phyloP scores from a whole-genome alignment of 2,329 filamentous ascomycete species.

The Botrytis fragariae region DNA sequence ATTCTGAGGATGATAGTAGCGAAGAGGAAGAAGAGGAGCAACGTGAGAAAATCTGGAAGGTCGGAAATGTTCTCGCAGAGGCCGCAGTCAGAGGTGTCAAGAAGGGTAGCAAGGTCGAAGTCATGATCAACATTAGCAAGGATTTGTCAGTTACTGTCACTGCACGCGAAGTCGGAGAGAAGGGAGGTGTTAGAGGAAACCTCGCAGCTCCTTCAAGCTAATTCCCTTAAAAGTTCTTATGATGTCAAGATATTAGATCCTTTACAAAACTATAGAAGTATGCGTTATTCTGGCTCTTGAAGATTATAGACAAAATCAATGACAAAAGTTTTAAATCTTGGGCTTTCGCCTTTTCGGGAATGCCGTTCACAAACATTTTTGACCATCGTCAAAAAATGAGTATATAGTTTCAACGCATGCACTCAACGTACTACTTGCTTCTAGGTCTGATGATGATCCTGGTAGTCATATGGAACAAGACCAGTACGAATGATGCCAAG shows the following conservation, averaged over 20 bases:
- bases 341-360: not conserved
- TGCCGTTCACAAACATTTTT: not conserved
- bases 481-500: not conserved
- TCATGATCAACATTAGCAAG: slow-evolving; percentile 81
- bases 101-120: slow-evolving; percentile 87
- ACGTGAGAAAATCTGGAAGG: slow-evolving; percentile 90
- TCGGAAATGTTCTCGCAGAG: slow-evolving; percentile 79
- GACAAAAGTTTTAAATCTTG: slow-evolving; percentile 6
- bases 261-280: slow-evolving; percentile 16
- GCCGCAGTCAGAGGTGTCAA: slow-evolving; percentile 79
- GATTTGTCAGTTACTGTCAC: slow-evolving; percentile 80
- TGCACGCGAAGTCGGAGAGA: slow-evolving; percentile 72
- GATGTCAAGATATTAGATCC: slow-evolving; percentile 14
- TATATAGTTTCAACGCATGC: not conserved
- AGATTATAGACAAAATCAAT: slow-evolving; percentile 9
- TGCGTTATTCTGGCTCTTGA: not conserved
- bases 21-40: slow-evolving; percentile 85
- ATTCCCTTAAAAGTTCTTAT: slow-evolving; percentile 31
- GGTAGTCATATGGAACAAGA: not conserved
- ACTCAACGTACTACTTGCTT: not conserved
- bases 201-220: slow-evolving; percentile 31
- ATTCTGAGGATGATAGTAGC: slow-evolving; percentile 54
- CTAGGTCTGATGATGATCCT: not conserved
- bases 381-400: not conserved
- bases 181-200: slow-evolving; percentile 38